These are phyloP conservation scores for Entamoeba dispar DNA, from an alignment of 208 protist species.

Conservation along the genomic window DNA sequence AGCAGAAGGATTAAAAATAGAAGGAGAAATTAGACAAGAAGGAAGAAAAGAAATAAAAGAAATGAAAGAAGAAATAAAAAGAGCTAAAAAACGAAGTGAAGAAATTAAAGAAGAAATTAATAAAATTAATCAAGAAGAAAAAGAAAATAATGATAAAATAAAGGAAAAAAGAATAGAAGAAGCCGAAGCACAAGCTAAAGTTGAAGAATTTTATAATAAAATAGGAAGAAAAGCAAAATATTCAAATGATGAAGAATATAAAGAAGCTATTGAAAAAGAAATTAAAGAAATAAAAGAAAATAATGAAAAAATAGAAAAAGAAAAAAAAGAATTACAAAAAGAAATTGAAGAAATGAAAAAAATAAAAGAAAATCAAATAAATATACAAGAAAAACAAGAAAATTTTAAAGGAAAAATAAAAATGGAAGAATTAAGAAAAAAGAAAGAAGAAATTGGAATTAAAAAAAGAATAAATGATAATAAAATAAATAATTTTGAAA, in stretches of 20 bases:
- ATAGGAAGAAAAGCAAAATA: constrained; percentile 61
- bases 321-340: constrained; percentile 41
- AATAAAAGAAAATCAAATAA: neutral
- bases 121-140: neutral
- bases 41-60: constrained; percentile 13
- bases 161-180: constrained; percentile 11
- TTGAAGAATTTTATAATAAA: constrained; percentile 57
- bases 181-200: constrained; percentile 29
- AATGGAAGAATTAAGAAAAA: neutral
- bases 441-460: neutral
- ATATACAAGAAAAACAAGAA: constrained; percentile 2
- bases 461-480: neutral
- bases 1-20: neutral
- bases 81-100: constrained; percentile 45
- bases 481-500: neutral
- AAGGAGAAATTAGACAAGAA: neutral
- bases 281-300: constrained; percentile 16
- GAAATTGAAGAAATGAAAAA: constrained; percentile 3
- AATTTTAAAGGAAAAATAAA: neutral
- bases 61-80: constrained; percentile 47
- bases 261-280: constrained; percentile 58
- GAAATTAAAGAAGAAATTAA: constrained; percentile 28
- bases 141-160: neutral
- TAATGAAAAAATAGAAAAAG: neutral
- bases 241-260: constrained; percentile 54